Evolutionary conservation across 176 grass and related monocot genomes (phyloP).

Genomic region (Thinopyrum elongatum): DNA sequence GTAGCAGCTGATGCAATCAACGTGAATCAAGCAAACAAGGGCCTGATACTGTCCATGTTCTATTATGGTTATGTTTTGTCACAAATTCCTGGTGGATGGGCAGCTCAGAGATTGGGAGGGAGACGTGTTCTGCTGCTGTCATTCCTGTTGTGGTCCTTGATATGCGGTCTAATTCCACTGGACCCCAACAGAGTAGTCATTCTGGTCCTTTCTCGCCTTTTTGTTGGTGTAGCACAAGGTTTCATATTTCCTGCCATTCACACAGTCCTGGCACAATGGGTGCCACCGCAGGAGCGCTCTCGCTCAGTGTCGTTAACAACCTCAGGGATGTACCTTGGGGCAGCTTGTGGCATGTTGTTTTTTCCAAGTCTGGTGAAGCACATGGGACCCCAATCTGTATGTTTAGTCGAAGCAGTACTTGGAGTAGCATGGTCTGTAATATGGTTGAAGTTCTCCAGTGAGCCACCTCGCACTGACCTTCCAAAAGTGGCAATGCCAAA

Average conservation of each 20-base stretch:
- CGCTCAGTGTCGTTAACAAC: conserved; percentile 13
- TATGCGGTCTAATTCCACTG: conserved; percentile 9
- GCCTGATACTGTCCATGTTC: conserved; percentile 5
- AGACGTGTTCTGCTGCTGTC: conserved; percentile 16
- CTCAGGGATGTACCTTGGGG: conserved; percentile 13
- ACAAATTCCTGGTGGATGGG: conserved; percentile 19
- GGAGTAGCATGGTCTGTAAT: conserved; percentile 9
- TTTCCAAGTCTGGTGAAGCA: conserved; percentile 9
- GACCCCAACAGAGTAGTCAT: conserved; percentile 4
- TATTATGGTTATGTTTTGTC: conserved; percentile 15
- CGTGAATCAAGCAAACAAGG: conserved; percentile 5
- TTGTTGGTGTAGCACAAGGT: conserved; percentile 11
- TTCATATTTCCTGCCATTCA: conserved; percentile 22
- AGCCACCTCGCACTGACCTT: conserved; percentile 8
- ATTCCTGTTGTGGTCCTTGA: conserved; percentile 1
- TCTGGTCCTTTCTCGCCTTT: conserved; percentile 18
- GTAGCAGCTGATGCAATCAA: not conserved
- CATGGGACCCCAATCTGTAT: conserved; percentile 10
- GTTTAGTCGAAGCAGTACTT: conserved; percentile 7
- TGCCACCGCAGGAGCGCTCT: not conserved
- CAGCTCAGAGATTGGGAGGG: conserved; percentile 21
- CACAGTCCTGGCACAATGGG: conserved; percentile 4
- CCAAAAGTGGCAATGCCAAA: conserved; percentile 9
- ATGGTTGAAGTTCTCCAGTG: conserved; percentile 17
- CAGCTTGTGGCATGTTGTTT: conserved; percentile 7